Evolutionary conservation across 2,329 filamentous ascomycete genomes (phyloP).

Genomic region (Paecilomyces sp.): DNA sequence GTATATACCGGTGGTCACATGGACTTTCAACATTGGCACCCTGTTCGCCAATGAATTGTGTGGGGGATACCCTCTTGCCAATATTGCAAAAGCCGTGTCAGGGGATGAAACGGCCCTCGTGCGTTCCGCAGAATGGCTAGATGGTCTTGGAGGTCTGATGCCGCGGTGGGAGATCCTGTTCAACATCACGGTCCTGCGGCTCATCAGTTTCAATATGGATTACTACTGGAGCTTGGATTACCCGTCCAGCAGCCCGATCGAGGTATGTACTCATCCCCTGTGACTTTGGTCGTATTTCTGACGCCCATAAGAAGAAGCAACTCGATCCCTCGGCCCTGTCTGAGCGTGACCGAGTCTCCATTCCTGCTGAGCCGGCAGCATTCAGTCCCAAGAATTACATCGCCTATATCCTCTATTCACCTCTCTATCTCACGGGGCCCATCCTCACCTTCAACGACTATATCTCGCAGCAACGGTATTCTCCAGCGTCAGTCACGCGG

Average conservation of each 20-base stretch:
- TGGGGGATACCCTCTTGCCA: constrained; percentile 65
- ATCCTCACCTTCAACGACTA: constrained; percentile 99
- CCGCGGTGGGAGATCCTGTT: constrained; percentile 94
- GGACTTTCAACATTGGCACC: constrained; percentile 79
- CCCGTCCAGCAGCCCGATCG: constrained; percentile 59
- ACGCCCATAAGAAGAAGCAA: constrained; percentile 86
- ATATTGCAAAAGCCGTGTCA: constrained; percentile 50
- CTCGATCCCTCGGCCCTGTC: constrained; percentile 80
- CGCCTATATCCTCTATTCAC: constrained; percentile 84
- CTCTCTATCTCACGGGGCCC: constrained; percentile 84
- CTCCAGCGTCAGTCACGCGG: constrained; percentile 60
- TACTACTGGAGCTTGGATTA: constrained; percentile 84
- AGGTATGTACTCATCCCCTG: constrained; percentile 56
- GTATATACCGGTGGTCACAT: constrained; percentile 69
- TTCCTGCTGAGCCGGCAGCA: constrained; percentile 63
- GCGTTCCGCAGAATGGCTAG: constrained; percentile 64
- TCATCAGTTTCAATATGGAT: constrained; percentile 96
- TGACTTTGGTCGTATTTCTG: constrained; percentile 9
- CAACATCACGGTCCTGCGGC: constrained; percentile 84
- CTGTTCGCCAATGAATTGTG: constrained; percentile 87
- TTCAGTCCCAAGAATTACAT: constrained; percentile 80
- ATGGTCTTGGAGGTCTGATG: constrained; percentile 75
- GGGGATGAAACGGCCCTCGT: constrained; percentile 42
- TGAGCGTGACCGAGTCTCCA: constrained; percentile 76
- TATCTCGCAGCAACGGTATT: constrained; percentile 75